Conservation (phyloP, 164 flowering plant species). For the Berberis thunbergii region DNA sequence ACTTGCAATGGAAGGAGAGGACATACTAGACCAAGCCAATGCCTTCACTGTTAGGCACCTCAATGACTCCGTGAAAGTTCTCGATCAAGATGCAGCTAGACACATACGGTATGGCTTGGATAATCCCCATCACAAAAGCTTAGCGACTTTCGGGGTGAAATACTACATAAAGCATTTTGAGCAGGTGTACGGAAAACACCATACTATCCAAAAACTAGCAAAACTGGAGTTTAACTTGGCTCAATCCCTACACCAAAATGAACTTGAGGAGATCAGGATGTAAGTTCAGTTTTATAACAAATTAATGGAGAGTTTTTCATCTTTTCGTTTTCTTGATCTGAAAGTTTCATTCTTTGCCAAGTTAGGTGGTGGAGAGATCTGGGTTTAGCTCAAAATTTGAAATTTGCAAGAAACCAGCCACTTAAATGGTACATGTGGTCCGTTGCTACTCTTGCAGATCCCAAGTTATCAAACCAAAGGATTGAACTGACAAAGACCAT, state of each 20-base stretch:
- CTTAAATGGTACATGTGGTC: constrained; percentile 41
- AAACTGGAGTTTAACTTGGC: constrained; percentile 27
- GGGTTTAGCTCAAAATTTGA: constrained; percentile 31
- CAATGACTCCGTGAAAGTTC: not conserved
- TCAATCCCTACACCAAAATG: constrained; percentile 28
- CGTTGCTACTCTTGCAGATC: not conserved
- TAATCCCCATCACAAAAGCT: constrained; percentile 36
- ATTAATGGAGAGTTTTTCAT: not conserved
- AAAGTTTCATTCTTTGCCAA: not conserved
- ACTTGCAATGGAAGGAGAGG: constrained; percentile 34
- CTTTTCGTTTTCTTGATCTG: not conserved
- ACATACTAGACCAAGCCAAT: constrained; percentile 36
- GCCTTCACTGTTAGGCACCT: constrained; percentile 25
- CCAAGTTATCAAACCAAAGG: not conserved
- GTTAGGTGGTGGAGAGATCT: constrained; percentile 58
- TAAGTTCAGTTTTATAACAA: not conserved
- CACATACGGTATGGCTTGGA: constrained; percentile 16
- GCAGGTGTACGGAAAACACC: constrained; percentile 3
- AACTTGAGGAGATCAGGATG: constrained; percentile 18
- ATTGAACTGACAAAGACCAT: constrained; percentile 33
- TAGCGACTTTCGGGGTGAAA: constrained; percentile 25
- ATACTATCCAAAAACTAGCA: constrained; percentile 23
- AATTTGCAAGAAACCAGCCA: constrained; percentile 23
- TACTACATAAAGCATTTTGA: constrained; percentile 8
- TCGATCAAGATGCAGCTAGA: constrained; percentile 12